A percentile compares a stretch with the other conserved stretches of the same genome.
These are phyloP conservation scores for Solanum rostratum DNA, from an alignment of 257 asterid species.

Conservation along the genomic window DNA sequence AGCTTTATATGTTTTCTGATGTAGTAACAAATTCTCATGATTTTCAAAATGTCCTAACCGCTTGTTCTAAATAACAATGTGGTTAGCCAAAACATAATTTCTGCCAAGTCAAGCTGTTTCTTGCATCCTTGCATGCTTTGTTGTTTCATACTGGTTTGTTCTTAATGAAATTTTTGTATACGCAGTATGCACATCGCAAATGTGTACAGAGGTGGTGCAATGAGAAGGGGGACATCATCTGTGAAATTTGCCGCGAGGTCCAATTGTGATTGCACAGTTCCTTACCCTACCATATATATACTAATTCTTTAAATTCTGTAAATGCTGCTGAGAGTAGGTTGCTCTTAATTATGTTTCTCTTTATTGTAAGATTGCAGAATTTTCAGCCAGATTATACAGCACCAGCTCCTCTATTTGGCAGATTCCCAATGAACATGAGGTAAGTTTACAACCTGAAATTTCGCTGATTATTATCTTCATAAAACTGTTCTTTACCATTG, in stretches of 20 bases:
- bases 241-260: conserved; percentile 76
- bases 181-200: conserved; percentile 72
- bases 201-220: conserved; percentile 88
- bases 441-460: conserved; percentile 6
- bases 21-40: not conserved
- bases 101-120: not conserved
- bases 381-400: conserved; percentile 74
- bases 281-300: too few relatives aligned
- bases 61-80: not conserved
- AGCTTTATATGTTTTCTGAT: not conserved
- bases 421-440: conserved; percentile 65
- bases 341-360: not conserved
- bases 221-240: conserved; percentile 76
- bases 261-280: not conserved
- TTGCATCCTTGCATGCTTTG: not conserved
- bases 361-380: conserved; percentile 32
- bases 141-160: not conserved
- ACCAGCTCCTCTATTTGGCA: conserved; percentile 54
- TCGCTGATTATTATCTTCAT: not conserved
- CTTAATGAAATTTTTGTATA: not conserved
- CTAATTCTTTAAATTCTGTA: too few relatives aligned
- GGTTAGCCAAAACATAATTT: not conserved
- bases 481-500: not conserved
- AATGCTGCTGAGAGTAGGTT: not conserved
- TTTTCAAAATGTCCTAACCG: not conserved